Base-by-base conservation (phyloP, 768 basidiomycete species). In the Tephrocybe sp. region DNA sequence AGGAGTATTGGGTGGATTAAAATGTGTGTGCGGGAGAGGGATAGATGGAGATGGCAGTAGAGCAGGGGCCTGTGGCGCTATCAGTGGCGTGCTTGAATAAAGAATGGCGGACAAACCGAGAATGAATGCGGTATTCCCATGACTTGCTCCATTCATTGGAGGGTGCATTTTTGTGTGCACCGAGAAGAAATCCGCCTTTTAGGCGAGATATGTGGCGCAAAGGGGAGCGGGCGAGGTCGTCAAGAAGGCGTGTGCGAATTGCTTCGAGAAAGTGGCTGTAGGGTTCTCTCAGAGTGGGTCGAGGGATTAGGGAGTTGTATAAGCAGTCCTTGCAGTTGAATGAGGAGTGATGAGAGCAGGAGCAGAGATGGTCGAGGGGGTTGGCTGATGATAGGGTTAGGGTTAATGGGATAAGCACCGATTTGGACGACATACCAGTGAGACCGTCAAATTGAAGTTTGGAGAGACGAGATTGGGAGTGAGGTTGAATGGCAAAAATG, bases 1-100 rank as follows among this genome's bases (percentile, higher is more conserved):
- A 74, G 68, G 28, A 88, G 71, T 15, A 79, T 69, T 1, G 86
- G 82, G 50, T 87, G 86, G n/a, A 91, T 66, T 25, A 87, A 68
- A n/a, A 89, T 65, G 49, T 76, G 49, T 1, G 52, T 57, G 22
- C 57, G 62, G 8, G 70, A 64, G 11, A 82, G 68, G 45, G 80
- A 76, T 8, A 86, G 59, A 60, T 86, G 77, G 15, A 89, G 64
- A 32, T 81, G 77, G 46, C 81, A 85, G 54, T 79, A 79, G 4
- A 85, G 68, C 27, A 87, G 69, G 13, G 86, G 77, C 46, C 86
- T 83, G n/a, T 42, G 21, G 18, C 32, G 35, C 28, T 36, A 44
- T 62, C 40, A 66, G 52, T 30, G 32, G 52, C 30, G 28, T 35
- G 19, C 24, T 18, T 37, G 9, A 16, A 30, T 37, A 47, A 43